Evolutionary conservation across 1,139 yeast species (phyloP), one percentile per base, ranked within the genome.

Genomic region (Candida sp.): DNA sequence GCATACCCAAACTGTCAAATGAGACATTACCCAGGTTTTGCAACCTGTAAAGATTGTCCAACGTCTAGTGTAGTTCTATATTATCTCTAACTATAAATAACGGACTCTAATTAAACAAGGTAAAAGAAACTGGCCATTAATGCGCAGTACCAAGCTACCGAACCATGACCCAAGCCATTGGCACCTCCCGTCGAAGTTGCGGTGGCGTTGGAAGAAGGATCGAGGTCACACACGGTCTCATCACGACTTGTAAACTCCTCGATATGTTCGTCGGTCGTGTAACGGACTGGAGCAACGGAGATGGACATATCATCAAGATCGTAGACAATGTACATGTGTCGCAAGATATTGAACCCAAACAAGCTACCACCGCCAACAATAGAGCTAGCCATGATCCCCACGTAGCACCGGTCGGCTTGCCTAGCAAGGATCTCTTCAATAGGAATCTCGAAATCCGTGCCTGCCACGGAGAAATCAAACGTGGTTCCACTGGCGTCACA

Each of bases 261-360:
- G 22, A 41, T 41, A 41, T 41, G 35, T 22, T 41, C 35, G 9
- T 41, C 44, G 7, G 17, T 4, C 3, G 44, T 41, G 23, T 41
- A 41, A 7, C n/a, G n/a, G 17, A 41, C 44, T 11, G 44, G 44
- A 4, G 44, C 44, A 3, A 41, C 44, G 5, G 44, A 41, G 17
- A 41, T 41, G n/a, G 33, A 17, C 35, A 28, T 12, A 3, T 57
- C 57, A 3, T 66, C 66, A 42, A 67, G 60, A 49, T 69, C 64
- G 54, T 60, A 68, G 41, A 66, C 68, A 35, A 62, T 55, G 51
- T 69, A 69, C 4, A 67, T 65, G 31, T 54, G 49, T 52, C 68
- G 59, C 58, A 69, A 59, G 46, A 69, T 63, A 42, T 61, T 59
- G 45, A 61, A 67, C n/a, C 73, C 73, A 39, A 59, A 56, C 11